These are phyloP conservation scores for Cryptomeria japonica DNA, from an alignment of 75 land plant genomes.

Conservation along the genomic window DNA sequence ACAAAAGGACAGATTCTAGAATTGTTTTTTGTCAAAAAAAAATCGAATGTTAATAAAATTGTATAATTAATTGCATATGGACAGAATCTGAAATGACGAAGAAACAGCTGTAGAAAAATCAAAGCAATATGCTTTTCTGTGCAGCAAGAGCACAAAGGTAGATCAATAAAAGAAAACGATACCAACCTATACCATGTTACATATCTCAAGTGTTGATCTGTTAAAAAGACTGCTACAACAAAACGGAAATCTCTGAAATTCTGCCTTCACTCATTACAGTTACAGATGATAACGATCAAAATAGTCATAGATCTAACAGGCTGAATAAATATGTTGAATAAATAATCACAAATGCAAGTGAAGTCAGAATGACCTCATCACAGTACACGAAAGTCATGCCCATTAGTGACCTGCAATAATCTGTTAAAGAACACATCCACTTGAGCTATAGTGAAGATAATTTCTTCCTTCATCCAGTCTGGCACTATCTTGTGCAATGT, in stretches of 20 bases:
- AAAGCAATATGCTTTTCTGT: background rate
- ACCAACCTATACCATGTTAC: background rate
- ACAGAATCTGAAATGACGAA: background rate
- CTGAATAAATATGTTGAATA: constrained; percentile 5
- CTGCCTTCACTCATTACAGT: background rate
- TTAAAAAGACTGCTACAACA: background rate
- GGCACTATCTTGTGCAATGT: constrained; percentile 54
- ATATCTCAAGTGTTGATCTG: background rate
- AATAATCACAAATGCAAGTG: background rate
- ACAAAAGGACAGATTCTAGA: background rate
- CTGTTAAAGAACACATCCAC: constrained; percentile 48
- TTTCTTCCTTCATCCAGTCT: constrained; percentile 63
- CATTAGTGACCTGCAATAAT: constrained; percentile 31
- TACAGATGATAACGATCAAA: background rate
- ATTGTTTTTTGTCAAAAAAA: background rate
- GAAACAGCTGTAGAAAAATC: background rate
- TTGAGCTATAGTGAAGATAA: constrained; percentile 44
- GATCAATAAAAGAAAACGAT: background rate
- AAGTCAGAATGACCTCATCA: background rate
- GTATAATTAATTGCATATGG: no score
- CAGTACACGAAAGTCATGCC: background rate
- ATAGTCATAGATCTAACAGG: background rate
- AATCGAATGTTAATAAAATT: no score
- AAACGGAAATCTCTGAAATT: background rate
- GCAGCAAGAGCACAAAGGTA: background rate